Evolutionary conservation across 306 rosid species (phyloP).

Genomic region (Pyrus bretschneideri): DNA sequence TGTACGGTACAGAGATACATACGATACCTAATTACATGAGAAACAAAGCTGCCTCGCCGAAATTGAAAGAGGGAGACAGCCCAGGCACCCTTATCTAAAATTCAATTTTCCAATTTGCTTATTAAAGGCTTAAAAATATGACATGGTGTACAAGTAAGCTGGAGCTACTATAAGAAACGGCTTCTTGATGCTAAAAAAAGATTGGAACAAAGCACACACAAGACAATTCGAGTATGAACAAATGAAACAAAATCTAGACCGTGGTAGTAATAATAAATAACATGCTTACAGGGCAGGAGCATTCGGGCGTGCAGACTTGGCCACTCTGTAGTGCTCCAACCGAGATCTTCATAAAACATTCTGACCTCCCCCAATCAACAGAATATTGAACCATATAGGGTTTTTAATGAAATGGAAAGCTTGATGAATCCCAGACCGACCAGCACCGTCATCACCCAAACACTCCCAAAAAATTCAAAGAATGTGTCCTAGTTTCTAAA

Average conservation of each 20-base stretch:
- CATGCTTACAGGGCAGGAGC: constrained; percentile 90
- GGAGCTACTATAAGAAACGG: constrained; percentile 39
- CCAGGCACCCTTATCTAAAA: constrained; percentile 9
- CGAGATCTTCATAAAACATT: constrained; percentile 31
- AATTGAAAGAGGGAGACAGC: not conserved
- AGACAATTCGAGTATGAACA: constrained; percentile 75
- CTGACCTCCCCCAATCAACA: constrained; percentile 19
- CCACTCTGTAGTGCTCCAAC: constrained; percentile 26
- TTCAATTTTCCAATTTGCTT: constrained; percentile 26
- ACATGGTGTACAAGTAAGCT: constrained; percentile 36
- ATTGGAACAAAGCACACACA: constrained; percentile 38
- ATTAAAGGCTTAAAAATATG: constrained; percentile 30
- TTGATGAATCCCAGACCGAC: constrained; percentile 37
- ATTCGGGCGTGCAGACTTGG: constrained; percentile 52
- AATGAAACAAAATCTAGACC: constrained; percentile 55
- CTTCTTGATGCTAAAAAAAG: constrained; percentile 29
- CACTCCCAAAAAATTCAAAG: constrained; percentile 72
- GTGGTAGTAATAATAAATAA: constrained; percentile 50
- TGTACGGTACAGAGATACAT: not conserved
- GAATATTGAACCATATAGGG: constrained; percentile 21
- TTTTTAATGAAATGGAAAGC: constrained; percentile 25
- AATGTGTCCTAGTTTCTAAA: constrained; percentile 67
- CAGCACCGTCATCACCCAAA: constrained; percentile 41
- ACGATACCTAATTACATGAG: not conserved
- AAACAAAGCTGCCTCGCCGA: not conserved